A percentile compares a stretch with the other conserved stretches of the same genome.
Conservation (phyloP, 306 rosid genomes). For the Fragaria ananassa region DNA sequence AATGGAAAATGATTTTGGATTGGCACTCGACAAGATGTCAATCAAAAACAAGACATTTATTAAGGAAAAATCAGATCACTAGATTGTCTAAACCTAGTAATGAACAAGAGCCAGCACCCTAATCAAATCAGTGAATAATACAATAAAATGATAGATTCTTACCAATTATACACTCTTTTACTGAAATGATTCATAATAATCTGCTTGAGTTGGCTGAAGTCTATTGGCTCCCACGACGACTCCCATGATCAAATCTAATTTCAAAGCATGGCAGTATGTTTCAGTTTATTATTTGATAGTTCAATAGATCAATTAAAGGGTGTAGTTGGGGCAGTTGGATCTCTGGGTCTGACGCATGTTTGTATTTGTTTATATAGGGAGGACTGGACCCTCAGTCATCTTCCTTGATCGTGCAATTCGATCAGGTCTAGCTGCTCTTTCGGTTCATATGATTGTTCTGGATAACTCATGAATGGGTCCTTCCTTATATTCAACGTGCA, state of each 20-base stretch:
- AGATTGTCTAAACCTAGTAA: neutral
- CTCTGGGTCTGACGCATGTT: neutral
- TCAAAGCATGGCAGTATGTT: neutral
- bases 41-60: conserved; percentile 12
- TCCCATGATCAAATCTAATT: neutral
- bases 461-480: conserved; percentile 6
- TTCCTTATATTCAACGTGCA: neutral
- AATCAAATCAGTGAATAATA: neutral
- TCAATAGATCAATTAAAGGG: neutral
- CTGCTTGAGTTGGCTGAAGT: neutral
- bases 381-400: neutral
- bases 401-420: neutral
- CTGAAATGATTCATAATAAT: too few relatives aligned
- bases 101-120: neutral
- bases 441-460: neutral
- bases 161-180: neutral
- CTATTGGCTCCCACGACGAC: neutral
- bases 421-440: neutral
- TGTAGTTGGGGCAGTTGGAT: neutral
- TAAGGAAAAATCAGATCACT: neutral
- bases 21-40: conserved; percentile 14
- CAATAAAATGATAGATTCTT: neutral
- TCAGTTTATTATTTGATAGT: neutral
- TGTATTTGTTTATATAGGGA: neutral
- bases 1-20: conserved; percentile 25